Conservation (phyloP, 2,329 filamentous ascomycete species). For the Trichoderma citrinoviride region DNA sequence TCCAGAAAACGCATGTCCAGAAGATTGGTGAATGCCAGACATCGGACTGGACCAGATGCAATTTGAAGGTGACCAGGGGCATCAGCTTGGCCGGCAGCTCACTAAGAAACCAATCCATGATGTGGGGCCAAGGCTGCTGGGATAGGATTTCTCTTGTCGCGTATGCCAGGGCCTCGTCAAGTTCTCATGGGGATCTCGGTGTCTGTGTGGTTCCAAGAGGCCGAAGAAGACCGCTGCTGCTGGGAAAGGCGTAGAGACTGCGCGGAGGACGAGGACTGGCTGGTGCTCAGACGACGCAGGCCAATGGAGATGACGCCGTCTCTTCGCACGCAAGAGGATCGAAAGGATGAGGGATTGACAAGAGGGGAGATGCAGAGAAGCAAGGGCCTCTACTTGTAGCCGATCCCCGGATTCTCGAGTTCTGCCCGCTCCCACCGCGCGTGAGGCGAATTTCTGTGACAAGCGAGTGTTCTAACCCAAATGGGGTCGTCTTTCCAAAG, state of each 20-base stretch:
- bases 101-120: constrained; percentile 18
- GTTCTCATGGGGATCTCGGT: constrained; percentile 10
- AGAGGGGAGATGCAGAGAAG: neutral
- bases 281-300: neutral
- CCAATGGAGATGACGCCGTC: neutral
- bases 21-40: constrained; percentile 46
- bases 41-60: constrained; percentile 24
- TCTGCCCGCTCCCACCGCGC: constrained; percentile 10
- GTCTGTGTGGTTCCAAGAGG: neutral
- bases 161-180: constrained; percentile 9
- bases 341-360: neutral
- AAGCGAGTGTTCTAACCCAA: constrained; percentile 20
- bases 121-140: constrained; percentile 17
- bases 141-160: constrained; percentile 8
- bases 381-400: neutral
- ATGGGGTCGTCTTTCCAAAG: neutral
- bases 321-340: neutral
- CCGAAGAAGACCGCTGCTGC: neutral
- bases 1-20: constrained; percentile 45
- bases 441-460: constrained; percentile 10
- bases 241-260: neutral
- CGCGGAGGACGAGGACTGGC: neutral
- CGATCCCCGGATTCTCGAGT: constrained; percentile 7
- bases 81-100: constrained; percentile 17
- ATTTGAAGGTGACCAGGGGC: constrained; percentile 11